Base-by-base conservation (phyloP, 2,329 filamentous ascomycete genomes). In the Aureobasidium musti region DNA sequence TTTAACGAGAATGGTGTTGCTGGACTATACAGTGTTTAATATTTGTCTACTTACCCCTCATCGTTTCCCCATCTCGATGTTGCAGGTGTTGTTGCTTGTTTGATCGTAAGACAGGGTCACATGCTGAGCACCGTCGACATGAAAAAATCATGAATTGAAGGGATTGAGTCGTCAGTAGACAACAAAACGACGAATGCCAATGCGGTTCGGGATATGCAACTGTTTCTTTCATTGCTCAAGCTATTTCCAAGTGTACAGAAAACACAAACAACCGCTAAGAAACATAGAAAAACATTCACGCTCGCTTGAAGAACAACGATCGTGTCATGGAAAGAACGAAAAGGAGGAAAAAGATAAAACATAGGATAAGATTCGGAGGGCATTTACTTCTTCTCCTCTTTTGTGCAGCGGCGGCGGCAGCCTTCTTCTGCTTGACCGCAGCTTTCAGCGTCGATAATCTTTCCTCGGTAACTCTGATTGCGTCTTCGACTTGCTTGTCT, bases 381-480 rank as follows among this genome's bases (percentile, higher is more conserved):
- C n/a, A 23, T 19, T 52, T 35, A 61, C 43, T 63, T 39, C 57
- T 65, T 67, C 47, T 39, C 35, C 49, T 39, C 35, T 52, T 52
- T 52, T 52, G 45, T 30, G 52, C 47, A 11, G 47, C 47, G 8
- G 47, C 45, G 5, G 45, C 45, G 21, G 8, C 28, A 3, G 5
- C 70, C 72, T 81, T 84, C 74, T 83, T 87, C 74, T 82, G 84
- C 69, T 86, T 84, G 61, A 94, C 83, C 35, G 91, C 89, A 49
- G 85, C 84, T 77, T 93, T 93, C 69, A 99, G 79, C 49, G 90
- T 86, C 65, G 85, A 84, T 37, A 99, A 80, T 73, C 91, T 89
- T 80, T 97, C 90, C 75, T 97, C 91, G 2, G 94, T 97, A 35
- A 96, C 86, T 64, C 86, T 82, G 68, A 97, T 94, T 23, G 92